Evolutionary conservation across 1,284 basidiomycete species (phyloP), one percentile per base, ranked within the genome.

Genomic region (Puccinia triticina): DNA sequence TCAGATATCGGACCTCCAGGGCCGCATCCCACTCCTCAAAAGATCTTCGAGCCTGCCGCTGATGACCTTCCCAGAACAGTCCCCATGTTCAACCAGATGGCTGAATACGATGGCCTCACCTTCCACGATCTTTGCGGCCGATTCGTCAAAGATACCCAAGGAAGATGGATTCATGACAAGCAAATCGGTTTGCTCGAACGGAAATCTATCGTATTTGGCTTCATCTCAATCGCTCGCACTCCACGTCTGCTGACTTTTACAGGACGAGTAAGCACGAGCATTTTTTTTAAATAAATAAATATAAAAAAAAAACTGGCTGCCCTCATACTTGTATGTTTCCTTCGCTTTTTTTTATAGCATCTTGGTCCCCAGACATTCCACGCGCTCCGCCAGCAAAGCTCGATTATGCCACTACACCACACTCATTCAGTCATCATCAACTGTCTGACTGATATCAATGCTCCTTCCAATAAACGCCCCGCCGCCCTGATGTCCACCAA

Each of bases 61-160:
- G 76, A 77, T 10, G 76, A 77, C 32, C 34, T 77, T 16, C 76
- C 76, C 16, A 66, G 29, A 66, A 77, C 55, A 5, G 26, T 77
- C 14, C 76, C 76, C 1, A 48, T 77, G 23, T 50, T 66, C 16
- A 77, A 77, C 43, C 40, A 53, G 23, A 67, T 40, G 18, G 76
- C 61, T 67, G 59, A 77, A 67, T 77, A 77, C 67, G 76, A 77
- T 77, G 46, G 29, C 23, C 55, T 77, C 61, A 77, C 61, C 50
- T 71, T 67, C 37, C 46, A 69, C 26, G 77, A 79, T 71, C 66
- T 79, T n/a, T 26, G 61, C 46, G 77, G 77, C 26, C 43, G 66
- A 32, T 79, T 34, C 37, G 14, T 48, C 12, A 67, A 71, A 57
- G 77, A 79, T 71, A n/a, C 12, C 21, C 61, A 69, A 57, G 77